Evolutionary conservation across 176 grass and related monocot genomes (phyloP).

Genomic region (Oryza officinalis): DNA sequence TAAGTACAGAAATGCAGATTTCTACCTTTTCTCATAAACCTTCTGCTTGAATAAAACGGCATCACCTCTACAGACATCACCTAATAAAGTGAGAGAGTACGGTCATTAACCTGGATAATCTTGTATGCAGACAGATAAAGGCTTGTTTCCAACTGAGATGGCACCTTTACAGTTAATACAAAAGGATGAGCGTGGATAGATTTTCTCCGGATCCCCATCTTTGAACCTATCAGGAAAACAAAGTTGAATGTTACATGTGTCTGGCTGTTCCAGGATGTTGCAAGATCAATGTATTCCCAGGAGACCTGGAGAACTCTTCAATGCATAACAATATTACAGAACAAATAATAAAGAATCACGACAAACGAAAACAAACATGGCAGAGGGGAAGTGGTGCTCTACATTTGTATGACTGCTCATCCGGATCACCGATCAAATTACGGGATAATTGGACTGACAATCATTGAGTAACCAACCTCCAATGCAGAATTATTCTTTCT

Average conservation of each 20-base stretch:
- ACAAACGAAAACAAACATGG: background rate
- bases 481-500: conserved; percentile 69
- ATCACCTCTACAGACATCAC: conserved; percentile 80
- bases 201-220: conserved; percentile 53
- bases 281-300: background rate
- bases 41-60: conserved; percentile 67
- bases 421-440: background rate
- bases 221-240: conserved; percentile 48
- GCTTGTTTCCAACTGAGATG: background rate
- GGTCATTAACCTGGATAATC: conserved; percentile 16
- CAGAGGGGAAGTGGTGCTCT: background rate
- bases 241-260: background rate
- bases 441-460: conserved; percentile 7
- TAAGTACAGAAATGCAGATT: conserved; percentile 16
- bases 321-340: background rate
- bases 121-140: background rate
- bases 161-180: conserved; percentile 70
- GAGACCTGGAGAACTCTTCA: background rate
- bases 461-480: conserved; percentile 49
- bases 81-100: conserved; percentile 38
- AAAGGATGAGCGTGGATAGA: conserved; percentile 71
- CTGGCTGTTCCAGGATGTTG: background rate
- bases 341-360: background rate
- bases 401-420: background rate
- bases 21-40: conserved; percentile 50